Conservation (phyloP, 2,329 filamentous ascomycete species). For the Fusarium sacchari region DNA sequence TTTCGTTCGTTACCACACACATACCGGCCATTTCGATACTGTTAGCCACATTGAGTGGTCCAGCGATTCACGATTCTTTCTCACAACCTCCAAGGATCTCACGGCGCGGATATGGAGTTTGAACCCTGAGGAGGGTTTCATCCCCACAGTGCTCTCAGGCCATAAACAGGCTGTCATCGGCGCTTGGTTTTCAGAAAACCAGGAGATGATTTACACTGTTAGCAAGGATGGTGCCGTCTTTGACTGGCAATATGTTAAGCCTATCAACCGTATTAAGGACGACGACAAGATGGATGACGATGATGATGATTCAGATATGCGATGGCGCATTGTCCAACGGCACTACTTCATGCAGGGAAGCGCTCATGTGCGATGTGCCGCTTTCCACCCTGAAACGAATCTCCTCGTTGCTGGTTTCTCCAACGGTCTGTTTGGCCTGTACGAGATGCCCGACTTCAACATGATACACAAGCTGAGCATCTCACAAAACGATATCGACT, state of each 20-base stretch:
- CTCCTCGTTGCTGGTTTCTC: conserved; percentile 97
- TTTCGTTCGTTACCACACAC: conserved; percentile 87
- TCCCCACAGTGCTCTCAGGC: conserved; percentile 87
- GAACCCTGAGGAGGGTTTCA: conserved; percentile 85
- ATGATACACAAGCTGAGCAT: conserved; percentile 93
- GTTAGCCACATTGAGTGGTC: conserved; percentile 94
- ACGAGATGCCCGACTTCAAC: conserved; percentile 96
- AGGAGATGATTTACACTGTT: conserved; percentile 95
- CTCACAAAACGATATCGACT: conserved; percentile 96
- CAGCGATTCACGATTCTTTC: conserved; percentile 92
- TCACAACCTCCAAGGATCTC: conserved; percentile 90
- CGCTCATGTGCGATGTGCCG: conserved; percentile 87
- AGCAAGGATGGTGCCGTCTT: conserved; percentile 98
- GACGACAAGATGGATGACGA: conserved; percentile 70
- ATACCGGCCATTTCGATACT: conserved; percentile 88
- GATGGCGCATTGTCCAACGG: conserved; percentile 90
- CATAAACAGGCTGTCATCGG: conserved; percentile 90
- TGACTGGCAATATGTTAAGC: conserved; percentile 85
- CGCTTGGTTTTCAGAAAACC: conserved; percentile 96
- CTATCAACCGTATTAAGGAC: conserved; percentile 63
- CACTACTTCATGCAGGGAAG: conserved; percentile 95
- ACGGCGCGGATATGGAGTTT: conserved; percentile 96
- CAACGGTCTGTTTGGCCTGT: conserved; percentile 91
- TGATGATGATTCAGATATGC: conserved; percentile 71
- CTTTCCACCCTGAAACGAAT: conserved; percentile 86